Percentiles rank a stretch among this genome's conserved stretches.
phyloP scores from a whole-genome alignment of 1,284 basidiomycete genomes.

The Marasmius sp. region DNA sequence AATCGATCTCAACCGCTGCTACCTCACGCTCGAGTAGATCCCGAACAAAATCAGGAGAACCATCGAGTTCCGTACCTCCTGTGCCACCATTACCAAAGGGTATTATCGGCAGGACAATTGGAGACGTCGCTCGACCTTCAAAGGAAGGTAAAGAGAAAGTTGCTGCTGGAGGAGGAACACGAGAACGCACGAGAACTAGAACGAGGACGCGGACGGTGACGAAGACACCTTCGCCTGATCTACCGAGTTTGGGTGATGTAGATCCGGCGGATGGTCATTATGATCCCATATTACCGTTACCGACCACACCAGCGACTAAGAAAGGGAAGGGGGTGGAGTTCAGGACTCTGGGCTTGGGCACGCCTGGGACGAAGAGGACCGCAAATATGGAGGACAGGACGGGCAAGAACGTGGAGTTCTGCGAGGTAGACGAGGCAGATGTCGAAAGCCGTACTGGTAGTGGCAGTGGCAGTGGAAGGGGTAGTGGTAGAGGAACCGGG shows the following conservation, averaged over 20 bases:
- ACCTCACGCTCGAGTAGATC: background rate
- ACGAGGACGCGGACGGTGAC: constrained; percentile 31
- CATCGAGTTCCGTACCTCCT: background rate
- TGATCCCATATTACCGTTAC: constrained; percentile 46
- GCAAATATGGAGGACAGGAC: background rate
- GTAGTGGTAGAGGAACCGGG: constrained; percentile 16
- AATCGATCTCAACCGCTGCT: background rate
- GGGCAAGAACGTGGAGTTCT: background rate
- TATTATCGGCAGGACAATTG: background rate
- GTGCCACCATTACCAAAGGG: constrained; percentile 6
- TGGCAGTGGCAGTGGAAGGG: constrained; percentile 31
- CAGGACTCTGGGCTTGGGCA: constrained; percentile 23
- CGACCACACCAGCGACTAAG: constrained; percentile 17
- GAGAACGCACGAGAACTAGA: background rate
- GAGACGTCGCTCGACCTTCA: too few species aligned
- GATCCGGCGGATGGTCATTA: constrained; percentile 12
- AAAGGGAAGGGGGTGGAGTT: constrained; percentile 18
- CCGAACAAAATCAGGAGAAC: background rate
- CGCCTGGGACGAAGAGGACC: background rate
- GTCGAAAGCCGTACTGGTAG: constrained; percentile 34
- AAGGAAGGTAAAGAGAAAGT: too few species aligned
- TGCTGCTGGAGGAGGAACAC: background rate
- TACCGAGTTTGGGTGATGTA: constrained; percentile 33
- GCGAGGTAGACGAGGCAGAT: background rate
- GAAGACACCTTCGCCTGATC: constrained; percentile 47